Evolutionary conservation across 257 asterid species (phyloP).

Genomic region (Rehmannia glutinosa): DNA sequence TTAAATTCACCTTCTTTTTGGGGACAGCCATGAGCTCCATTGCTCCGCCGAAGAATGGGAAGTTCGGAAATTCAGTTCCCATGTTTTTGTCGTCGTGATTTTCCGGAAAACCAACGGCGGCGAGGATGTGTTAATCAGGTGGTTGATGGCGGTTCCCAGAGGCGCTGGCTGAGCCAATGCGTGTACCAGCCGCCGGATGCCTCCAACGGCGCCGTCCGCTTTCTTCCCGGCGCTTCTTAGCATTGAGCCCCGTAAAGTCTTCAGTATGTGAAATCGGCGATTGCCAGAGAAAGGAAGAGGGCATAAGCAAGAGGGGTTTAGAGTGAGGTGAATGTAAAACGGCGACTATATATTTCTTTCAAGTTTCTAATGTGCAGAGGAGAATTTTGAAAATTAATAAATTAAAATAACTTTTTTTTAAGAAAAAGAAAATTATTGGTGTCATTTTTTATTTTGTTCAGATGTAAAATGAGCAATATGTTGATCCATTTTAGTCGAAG

Average conservation of each 20-base stretch:
- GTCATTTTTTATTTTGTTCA: no score
- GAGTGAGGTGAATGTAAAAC: neutral
- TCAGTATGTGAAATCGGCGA: neutral
- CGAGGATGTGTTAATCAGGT: slow-evolving; percentile 17
- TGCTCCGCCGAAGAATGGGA: slow-evolving; percentile 36
- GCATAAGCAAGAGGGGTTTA: neutral
- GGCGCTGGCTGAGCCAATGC: slow-evolving; percentile 46
- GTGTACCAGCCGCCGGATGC: slow-evolving; percentile 50
- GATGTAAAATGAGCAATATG: no score
- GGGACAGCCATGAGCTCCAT: slow-evolving; percentile 96
- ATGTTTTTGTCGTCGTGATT: slow-evolving; percentile 20
- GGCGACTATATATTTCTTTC: no score
- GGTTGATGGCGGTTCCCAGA: slow-evolving; percentile 30
- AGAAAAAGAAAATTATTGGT: no score
- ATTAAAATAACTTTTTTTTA: no score
- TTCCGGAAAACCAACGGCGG: slow-evolving; percentile 62
- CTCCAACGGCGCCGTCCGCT: slow-evolving; percentile 18
- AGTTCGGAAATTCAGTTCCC: slow-evolving; percentile 25
- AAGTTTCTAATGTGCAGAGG: no score
- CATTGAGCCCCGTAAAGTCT: slow-evolving; percentile 28
- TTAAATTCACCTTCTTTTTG: slow-evolving; percentile 48
- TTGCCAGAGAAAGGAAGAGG: neutral
- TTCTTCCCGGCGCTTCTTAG: slow-evolving; percentile 26
- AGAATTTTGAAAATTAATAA: no score
- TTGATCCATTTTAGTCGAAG: no score